Base-by-base conservation (phyloP, 345 rosid genomes). In the Ailanthus altissimus region DNA sequence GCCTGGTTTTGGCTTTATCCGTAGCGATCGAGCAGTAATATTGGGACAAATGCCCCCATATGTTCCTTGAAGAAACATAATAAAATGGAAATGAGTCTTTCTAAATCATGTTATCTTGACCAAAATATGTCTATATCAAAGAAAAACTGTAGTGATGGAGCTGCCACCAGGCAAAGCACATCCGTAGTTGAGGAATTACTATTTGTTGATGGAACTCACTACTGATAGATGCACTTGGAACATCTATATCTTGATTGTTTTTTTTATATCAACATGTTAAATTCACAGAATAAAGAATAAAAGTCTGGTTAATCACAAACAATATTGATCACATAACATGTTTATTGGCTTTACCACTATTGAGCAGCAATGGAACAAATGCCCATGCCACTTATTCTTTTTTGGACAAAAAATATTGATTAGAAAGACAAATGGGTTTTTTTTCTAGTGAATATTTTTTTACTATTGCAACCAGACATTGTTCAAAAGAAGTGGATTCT, bases 401-500 rank as follows among this genome's bases (percentile, higher is more conserved):
- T 32, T 32, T 1, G 3, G 38, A 32, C 4, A 7, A 9, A 59
- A 23, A 59, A 42, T 26, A 59, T 67, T 9, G 54, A 59, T 20
- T 25, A 45, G 16, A 58, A 56, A 18, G 3, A 28, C 67, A 60
- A 73, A 61, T 59, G 58, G 46, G 23, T 11, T 11, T 26, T 73
- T 45, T n/a, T n/a, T 60, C 13, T 16, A 18, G 28, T 60, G 32
- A 20, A 61, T 46, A 12, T 26, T 18, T 45, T 73, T 60, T 60
- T 68, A 73, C 58, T 46, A 10, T 7, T 18, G 16, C 26, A 73
- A 26, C 26, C 15, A 12, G 18, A 25, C 25, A 0, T 21, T 45
- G 43, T 73, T 45, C 4, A 73, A 45, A 46, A 60, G 8, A 20
- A 73, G 76, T 73, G 76, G 68, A 28, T 11, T 46, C 59, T 60